Evolutionary conservation across 331 rosid species (phyloP).

Genomic region (Malus hybrid): DNA sequence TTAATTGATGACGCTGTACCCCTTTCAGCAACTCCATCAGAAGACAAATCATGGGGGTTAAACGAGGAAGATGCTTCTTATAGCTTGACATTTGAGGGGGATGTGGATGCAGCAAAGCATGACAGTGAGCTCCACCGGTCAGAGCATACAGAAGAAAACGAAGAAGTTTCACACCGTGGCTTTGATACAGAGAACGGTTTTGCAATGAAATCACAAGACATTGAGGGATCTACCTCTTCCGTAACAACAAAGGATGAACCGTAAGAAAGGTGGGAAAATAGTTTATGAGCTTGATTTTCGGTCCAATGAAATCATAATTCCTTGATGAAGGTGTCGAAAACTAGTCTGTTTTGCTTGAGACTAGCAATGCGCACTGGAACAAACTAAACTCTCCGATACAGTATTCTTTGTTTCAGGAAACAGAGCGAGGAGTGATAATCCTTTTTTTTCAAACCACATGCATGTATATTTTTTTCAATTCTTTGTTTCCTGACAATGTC

Average conservation of each 20-base stretch:
- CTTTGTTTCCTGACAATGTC: not conserved
- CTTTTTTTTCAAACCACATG: not conserved
- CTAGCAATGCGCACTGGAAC: not conserved
- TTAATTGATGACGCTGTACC: slow-evolving; percentile 25
- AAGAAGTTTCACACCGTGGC: slow-evolving; percentile 43
- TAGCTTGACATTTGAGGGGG: slow-evolving; percentile 19
- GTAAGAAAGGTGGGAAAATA: not conserved
- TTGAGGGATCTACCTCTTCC: slow-evolving; percentile 16
- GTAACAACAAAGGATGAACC: slow-evolving; percentile 32
- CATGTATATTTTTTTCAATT: not conserved
- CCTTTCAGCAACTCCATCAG: slow-evolving; percentile 20
- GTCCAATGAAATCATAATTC: not conserved
- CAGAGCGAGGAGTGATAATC: not conserved
- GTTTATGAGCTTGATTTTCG: not conserved
- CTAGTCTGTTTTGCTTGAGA: slow-evolving; percentile 11
- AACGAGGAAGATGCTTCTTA: slow-evolving; percentile 34
- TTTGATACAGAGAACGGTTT: slow-evolving; percentile 34
- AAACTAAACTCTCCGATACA: not conserved
- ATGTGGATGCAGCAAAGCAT: slow-evolving; percentile 25
- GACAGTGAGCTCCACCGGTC: slow-evolving; percentile 30
- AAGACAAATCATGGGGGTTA: slow-evolving; percentile 27
- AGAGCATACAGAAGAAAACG: slow-evolving; percentile 19
- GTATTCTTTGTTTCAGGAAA: not conserved
- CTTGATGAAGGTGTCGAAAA: slow-evolving; percentile 2
- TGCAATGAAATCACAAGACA: slow-evolving; percentile 24